Base-by-base conservation (phyloP, 352 stramenopile species). In the Thraustochytrium striatum region DNA sequence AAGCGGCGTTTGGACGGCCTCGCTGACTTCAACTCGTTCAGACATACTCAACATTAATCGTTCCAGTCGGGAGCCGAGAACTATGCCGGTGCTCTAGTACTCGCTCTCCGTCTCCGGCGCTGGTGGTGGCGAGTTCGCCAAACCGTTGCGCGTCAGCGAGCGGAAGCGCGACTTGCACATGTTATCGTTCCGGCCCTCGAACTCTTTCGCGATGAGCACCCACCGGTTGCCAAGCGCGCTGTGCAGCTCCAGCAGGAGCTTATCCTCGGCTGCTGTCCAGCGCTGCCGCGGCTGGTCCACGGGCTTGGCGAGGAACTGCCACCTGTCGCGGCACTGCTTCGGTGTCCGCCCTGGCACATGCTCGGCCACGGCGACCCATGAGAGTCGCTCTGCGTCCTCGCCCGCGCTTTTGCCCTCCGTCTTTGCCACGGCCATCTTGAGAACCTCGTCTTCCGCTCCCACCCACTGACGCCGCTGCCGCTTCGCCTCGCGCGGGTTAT, bases 141-240 rank as follows among this genome's bases (percentile, higher is more conserved):
- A n/a, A 32, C 3, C 25, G 41, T 2, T 70, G 59, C 33, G 36
- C 33, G 41, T 52, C 30, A 75, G 65, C 32, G 50, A 36, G 5
- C 65, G 65, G 39, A 75, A 75, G 65, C 65, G 65, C 30, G 65
- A 75, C 33, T 75, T 75, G 50, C 65, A 30, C 65, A 75, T 75
- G 65, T 75, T 75, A 32, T 75, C 65, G 30, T 75, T 75, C 30
- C 65, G 43, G 5, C 50, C 39, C 3, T 36, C 39, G 25, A 75
- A 75, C 2, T 30, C 43, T 13, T 30, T n/a, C 7, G 65, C 43
- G 28, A 75, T 75, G 11, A 30, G 43, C 25, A 75, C 65, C 65
- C 65, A 75, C 7, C 52, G 43, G 39, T 75, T 75, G n/a, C 5
- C 28, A n/a, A 70, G 44, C 21, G 30, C 39, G 21, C 65, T 38